Percentiles rank a stretch among this genome's conserved stretches.
These are phyloP conservation scores for Kodamaea restingae DNA, from an alignment of 805 yeast genomes.

Conservation along the genomic window DNA sequence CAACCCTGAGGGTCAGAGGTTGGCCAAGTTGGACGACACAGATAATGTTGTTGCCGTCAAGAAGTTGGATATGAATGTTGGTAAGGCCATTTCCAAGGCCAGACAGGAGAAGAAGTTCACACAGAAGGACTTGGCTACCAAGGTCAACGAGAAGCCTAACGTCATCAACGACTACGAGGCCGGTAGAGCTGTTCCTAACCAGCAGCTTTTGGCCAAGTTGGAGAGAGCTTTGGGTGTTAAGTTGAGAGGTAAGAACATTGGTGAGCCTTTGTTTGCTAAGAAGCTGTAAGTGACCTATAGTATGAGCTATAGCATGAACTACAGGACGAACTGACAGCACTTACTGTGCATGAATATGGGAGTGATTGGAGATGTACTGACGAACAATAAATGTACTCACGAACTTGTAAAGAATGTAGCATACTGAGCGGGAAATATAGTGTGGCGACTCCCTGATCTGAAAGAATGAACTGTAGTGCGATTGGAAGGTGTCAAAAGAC, in stretches of 20 bases:
- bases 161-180: conserved; percentile 95
- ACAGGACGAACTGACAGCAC: too few species aligned
- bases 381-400: too few species aligned
- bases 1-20: conserved; percentile 89
- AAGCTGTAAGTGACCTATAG: conserved; percentile 33
- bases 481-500: too few species aligned
- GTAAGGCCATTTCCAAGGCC: conserved; percentile 79
- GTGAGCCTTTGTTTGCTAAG: conserved; percentile 72
- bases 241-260: conserved; percentile 93
- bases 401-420: too few species aligned
- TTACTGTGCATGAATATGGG: too few species aligned
- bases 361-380: too few species aligned
- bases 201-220: conserved; percentile 85
- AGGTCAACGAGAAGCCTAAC: conserved; percentile 92
- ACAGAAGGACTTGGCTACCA: conserved; percentile 95
- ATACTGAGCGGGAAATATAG: too few species aligned
- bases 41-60: conserved; percentile 92
- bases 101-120: conserved; percentile 85
- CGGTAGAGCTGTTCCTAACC: conserved; percentile 94
- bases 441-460: too few species aligned
- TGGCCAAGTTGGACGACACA: conserved; percentile 88
- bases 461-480: too few species aligned
- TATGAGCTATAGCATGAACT: neutral
- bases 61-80: conserved; percentile 79
- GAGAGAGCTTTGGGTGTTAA: conserved; percentile 94